Evolutionary conservation across 441 rosid species (phyloP).

Genomic region (Populus hybrid): DNA sequence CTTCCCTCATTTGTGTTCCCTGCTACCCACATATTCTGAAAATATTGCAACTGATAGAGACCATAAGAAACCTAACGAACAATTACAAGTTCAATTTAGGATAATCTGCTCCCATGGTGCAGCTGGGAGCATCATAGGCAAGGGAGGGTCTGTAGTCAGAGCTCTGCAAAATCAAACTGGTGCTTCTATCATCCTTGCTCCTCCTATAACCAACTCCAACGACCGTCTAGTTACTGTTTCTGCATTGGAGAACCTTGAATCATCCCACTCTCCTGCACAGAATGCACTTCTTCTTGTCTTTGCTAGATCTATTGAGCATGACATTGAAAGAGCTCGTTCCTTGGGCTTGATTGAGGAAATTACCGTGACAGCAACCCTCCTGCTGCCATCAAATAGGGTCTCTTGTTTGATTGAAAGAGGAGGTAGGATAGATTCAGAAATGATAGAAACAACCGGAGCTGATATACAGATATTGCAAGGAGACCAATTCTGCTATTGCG

Average conservation of each 20-base stretch:
- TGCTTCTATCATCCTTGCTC: conserved; percentile 48
- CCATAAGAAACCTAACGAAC: conserved; percentile 17
- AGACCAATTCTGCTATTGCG: conserved; percentile 21
- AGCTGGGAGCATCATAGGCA: conserved; percentile 65
- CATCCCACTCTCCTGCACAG: conserved; percentile 58
- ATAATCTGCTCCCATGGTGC: conserved; percentile 44
- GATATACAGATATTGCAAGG: conserved; percentile 37
- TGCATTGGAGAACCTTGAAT: conserved; percentile 53
- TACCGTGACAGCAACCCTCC: conserved; percentile 47
- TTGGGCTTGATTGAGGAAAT: conserved; percentile 27
- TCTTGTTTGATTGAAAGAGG: conserved; percentile 29
- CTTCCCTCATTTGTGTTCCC: conserved; percentile 47
- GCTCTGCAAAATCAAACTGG: conserved; percentile 54
- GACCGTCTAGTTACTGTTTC: conserved; percentile 55
- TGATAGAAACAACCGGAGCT: conserved; percentile 30
- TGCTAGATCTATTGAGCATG: conserved; percentile 51
- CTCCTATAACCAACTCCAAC: conserved; percentile 28
- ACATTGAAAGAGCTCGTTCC: conserved; percentile 36
- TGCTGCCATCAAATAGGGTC: conserved; percentile 40
- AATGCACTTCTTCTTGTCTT: conserved; percentile 50
- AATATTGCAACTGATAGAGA: conserved; percentile 22
- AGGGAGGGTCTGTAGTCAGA: conserved; percentile 49
- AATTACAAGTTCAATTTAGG: conserved; percentile 43
- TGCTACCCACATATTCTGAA: conserved; percentile 23
- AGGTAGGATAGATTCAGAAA: conserved; percentile 26